Percentiles rank a stretch among this genome's conserved stretches.
Evolutionary conservation across 768 basidiomycete species (phyloP).

Genomic region (Auricularia cornea): DNA sequence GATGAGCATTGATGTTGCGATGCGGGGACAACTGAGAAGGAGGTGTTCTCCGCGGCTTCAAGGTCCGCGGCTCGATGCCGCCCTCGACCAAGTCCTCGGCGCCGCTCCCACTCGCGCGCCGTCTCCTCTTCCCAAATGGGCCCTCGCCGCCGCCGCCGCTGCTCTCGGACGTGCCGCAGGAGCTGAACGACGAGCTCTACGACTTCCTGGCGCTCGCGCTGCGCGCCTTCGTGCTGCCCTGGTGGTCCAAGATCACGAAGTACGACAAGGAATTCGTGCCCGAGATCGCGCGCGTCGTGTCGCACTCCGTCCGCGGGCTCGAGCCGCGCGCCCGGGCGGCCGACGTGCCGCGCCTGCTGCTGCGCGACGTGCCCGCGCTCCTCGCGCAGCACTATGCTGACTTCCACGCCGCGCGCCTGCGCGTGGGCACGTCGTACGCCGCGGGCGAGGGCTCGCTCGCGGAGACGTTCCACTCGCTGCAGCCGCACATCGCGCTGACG

Average conservation of each 20-base stretch:
- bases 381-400: conserved; percentile 71
- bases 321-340: conserved; percentile 46
- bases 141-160: conserved; percentile 42
- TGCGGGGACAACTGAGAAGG: too few species aligned
- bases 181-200: conserved; percentile 63
- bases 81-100: conserved; percentile 12
- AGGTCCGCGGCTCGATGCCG: background rate
- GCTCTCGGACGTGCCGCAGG: conserved; percentile 37
- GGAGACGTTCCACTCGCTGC: conserved; percentile 68
- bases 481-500: conserved; percentile 76
- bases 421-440: conserved; percentile 63
- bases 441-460: conserved; percentile 56
- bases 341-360: conserved; percentile 55
- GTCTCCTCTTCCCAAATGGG: conserved; percentile 55
- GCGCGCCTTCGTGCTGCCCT: conserved; percentile 69
- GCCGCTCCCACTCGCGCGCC: conserved; percentile 35
- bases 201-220: conserved; percentile 74
- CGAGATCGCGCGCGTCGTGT: conserved; percentile 53
- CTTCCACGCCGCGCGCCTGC: conserved; percentile 59
- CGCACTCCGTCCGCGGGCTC: conserved; percentile 48
- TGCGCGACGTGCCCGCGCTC: conserved; percentile 53
- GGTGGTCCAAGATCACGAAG: conserved; percentile 79
- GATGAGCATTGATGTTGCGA: too few species aligned
- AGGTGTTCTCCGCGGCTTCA: too few species aligned
- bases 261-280: conserved; percentile 80